These are phyloP conservation scores for Lycium ferocissimum DNA, from an alignment of 257 asterid genomes.

Conservation along the genomic window DNA sequence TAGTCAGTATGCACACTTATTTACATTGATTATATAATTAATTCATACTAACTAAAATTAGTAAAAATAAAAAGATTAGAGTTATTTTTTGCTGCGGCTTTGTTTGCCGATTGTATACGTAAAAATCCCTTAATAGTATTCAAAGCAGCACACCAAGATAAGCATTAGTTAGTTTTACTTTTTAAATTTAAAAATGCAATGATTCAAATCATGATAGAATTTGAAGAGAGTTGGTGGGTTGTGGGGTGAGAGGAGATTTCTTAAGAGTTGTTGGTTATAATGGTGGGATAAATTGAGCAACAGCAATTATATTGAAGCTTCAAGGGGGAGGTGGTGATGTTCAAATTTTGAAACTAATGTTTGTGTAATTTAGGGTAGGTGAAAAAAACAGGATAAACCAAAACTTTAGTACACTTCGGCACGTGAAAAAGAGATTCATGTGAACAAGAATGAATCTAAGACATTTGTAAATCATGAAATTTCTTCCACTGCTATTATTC, in stretches of 20 bases:
- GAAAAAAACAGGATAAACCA: conserved; percentile 34
- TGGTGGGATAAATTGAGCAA: conserved; percentile 31
- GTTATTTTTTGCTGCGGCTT: no score
- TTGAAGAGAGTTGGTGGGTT: conserved; percentile 23
- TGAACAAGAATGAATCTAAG: neutral
- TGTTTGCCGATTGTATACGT: no score
- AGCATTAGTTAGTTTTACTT: conserved; percentile 43
- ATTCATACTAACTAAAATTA: no score
- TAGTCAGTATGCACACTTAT: no score
- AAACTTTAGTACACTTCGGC: conserved; percentile 47
- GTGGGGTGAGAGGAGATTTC: conserved; percentile 29
- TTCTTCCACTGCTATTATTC: neutral
- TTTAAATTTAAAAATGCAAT: conserved; percentile 48
- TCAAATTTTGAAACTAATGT: conserved; percentile 71
- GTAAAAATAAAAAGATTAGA: no score
- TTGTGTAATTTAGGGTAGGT: conserved; percentile 46
- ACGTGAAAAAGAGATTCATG: conserved; percentile 38
- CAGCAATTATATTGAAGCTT: neutral
- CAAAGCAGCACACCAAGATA: neutral
- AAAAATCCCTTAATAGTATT: no score
- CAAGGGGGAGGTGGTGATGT: conserved; percentile 39
- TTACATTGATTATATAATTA: no score
- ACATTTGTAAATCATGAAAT: neutral
- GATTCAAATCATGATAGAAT: conserved; percentile 44
- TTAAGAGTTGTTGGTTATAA: neutral